Evolutionary conservation across 2,329 filamentous ascomycete species (phyloP), one percentile per base, ranked within the genome.

Genomic region (Colletotrichum sp.): DNA sequence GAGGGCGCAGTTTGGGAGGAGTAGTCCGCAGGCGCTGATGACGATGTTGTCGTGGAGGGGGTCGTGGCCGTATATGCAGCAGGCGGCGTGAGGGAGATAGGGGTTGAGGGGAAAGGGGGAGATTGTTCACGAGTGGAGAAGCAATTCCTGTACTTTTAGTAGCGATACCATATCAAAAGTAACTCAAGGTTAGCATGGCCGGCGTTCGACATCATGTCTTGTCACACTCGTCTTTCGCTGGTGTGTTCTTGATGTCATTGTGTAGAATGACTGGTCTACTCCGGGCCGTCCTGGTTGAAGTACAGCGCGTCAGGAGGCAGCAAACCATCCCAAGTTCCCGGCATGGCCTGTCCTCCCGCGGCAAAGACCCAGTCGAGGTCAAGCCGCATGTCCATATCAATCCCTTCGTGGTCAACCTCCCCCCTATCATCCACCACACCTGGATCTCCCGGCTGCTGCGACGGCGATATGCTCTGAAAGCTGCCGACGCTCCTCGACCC

Each of bases 291-390:
- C 8, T 61, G 24, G 15, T 30, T 61, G 30, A 71, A 71, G 12
- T 52, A 71, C 16, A 66, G 13, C n/a, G 69, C 43, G 16, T 67
- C 72, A 24, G 68, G 56, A 12, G 52, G 55, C 32, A 67, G 10
- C 6, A 75, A 8, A 16, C 34, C 32, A 34, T 67, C 68, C 68
- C 69, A 72, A 16, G 21, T 38, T 9, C 21, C 72, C 2, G 30
- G 72, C 36, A 75, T 72, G 4, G 68, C 21, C 36, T 75, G 72
- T 3, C 60, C 55, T 5, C 62, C 62, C 26, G 68, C 68, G 21
- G 61, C 61, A 24, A 74, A 71, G 3, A 74, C 72, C 72, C 55
- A 75, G 21, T 72, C 72, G 13, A 75, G 68, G 43, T 75, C 72
- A 12, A 75, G 69, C 62, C 68, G 61, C 72, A 67, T 71, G 8